Evolutionary conservation across 805 yeast species (phyloP).

Genomic region (Wickerhamiella siamensis): DNA sequence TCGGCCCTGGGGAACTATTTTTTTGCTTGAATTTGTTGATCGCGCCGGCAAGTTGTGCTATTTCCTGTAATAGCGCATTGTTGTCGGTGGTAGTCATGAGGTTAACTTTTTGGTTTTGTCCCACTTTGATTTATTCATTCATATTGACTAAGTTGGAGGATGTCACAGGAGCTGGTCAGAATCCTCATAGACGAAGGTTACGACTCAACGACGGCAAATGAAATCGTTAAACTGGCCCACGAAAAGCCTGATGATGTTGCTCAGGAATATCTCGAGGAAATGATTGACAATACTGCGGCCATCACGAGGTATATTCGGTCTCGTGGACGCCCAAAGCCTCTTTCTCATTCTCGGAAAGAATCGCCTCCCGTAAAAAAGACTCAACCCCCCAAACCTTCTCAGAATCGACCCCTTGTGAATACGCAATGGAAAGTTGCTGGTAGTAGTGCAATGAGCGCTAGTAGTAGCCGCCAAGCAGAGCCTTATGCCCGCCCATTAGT

Average conservation of each 20-base stretch:
- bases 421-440: too few relatives aligned
- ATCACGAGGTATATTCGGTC: slow-evolving; percentile 10
- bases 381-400: not conserved
- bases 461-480: too few relatives aligned
- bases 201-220: slow-evolving; percentile 16
- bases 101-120: not conserved
- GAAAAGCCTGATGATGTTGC: slow-evolving; percentile 13
- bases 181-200: slow-evolving; percentile 14
- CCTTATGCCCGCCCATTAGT: not conserved
- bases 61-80: slow-evolving; percentile 5
- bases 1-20: not conserved
- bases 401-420: not conserved
- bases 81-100: not conserved
- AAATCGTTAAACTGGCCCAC: slow-evolving; percentile 12
- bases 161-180: slow-evolving; percentile 4
- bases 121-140: not conserved
- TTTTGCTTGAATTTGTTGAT: slow-evolving; percentile 5
- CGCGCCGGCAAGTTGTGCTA: slow-evolving; percentile 10
- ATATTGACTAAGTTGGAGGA: not conserved
- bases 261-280: slow-evolving; percentile 9
- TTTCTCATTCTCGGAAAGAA: not conserved
- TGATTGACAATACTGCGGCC: slow-evolving; percentile 8
- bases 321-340: not conserved
- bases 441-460: too few relatives aligned
- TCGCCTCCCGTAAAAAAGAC: not conserved